Conservation (phyloP, 106 monocot genomes). For the Acorus calamus region DNA sequence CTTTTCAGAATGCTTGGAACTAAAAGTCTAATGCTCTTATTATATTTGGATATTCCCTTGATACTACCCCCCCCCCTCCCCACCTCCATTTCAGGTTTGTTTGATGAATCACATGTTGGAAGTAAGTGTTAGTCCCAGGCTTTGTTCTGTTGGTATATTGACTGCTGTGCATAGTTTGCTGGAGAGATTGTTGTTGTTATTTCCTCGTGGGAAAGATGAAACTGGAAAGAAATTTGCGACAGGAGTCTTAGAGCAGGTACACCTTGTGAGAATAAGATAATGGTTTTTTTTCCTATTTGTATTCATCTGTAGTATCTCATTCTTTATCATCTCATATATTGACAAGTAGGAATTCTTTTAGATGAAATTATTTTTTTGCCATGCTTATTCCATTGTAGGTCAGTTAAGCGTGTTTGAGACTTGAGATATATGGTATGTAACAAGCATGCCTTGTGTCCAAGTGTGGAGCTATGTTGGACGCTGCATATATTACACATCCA, state of each 20-base stretch:
- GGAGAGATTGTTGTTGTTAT: slow-evolving; percentile 12
- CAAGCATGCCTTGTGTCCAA: no score
- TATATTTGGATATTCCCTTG: no score
- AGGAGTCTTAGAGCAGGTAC: slow-evolving; percentile 32
- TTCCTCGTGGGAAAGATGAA: slow-evolving; percentile 7
- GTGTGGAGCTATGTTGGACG: no score
- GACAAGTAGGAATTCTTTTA: not conserved
- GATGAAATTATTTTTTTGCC: not conserved
- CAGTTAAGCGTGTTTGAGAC: no score
- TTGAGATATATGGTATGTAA: no score
- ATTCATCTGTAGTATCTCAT: no score
- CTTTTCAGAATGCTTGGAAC: no score
- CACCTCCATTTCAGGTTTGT: slow-evolving; percentile 29
- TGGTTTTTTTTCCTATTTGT: no score
- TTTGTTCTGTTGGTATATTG: slow-evolving; percentile 23
- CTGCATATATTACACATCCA: no score
- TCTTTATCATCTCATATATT: no score
- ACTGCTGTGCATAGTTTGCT: slow-evolving; percentile 37
- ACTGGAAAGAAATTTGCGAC: slow-evolving; percentile 5
- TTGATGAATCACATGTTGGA: slow-evolving; percentile 24
- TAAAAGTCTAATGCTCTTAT: no score
- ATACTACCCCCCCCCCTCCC: not conserved
- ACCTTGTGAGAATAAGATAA: not conserved
- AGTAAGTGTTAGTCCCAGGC: slow-evolving; percentile 15
- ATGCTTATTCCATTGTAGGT: no score